Evolutionary conservation across 2,329 filamentous ascomycete genomes (phyloP), one percentile per base, ranked within the genome.

Genomic region (Chaetomiaceae sp.): DNA sequence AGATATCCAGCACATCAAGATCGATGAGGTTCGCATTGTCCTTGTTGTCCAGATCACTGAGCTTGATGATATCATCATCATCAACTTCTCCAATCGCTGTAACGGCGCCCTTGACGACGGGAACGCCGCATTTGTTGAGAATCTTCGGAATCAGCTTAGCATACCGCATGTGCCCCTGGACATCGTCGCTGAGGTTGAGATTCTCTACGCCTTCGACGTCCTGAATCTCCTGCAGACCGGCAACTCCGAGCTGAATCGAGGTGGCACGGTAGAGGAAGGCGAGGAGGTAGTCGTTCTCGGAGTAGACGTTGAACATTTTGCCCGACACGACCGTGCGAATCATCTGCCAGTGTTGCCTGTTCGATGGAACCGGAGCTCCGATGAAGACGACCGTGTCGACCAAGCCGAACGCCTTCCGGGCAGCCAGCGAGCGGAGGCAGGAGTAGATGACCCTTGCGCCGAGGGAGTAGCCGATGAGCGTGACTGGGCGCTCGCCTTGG

Each of bases 211-310:
- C 86, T 5, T 81, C 77, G 15, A 91, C 81, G 8, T 77, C 80
- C 53, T 83, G 64, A 22, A 95, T 81, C 29, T 83, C 77, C 66
- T 96, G 88, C 1, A 97, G 73, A 0, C 91, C 92, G 0, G 91
- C 91, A 38, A 96, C 82, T 3, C 91, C 91, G 37, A 88, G 79
- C 59, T 94, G 87, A 25, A 95, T 80, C 54, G 85, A 91, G 37
- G 88, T 90, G 2, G 89, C 86, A 40, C 91, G 84, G 68, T 96
- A 96, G 17, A 96, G 75, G 66, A 96, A 92, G 1, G 84, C 91
- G 1, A 96, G 82, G 29, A 96, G 84, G 64, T 89, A 88, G 69
- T 96, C 91, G 56, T 94, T 91, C 48, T 86, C 83, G 1, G 89
- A 92, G 70, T 87, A 96, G 8, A 92, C 89, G 62, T 96, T 96